These are phyloP conservation scores for Flaveria linearis DNA, from an alignment of 129 eudicot genomes.

Conservation along the genomic window DNA sequence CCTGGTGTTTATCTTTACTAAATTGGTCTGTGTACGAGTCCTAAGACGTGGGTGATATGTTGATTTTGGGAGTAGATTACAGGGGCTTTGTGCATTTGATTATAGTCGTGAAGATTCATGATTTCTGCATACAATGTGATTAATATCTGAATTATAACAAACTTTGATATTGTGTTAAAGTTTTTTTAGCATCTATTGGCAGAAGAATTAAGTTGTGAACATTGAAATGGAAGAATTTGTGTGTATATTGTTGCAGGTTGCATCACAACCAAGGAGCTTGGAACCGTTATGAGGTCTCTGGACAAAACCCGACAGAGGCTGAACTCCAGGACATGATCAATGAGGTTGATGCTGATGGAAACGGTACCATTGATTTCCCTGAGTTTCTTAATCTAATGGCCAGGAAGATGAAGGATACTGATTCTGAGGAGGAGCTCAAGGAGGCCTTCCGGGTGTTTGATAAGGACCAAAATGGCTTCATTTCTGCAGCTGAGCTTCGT, in stretches of 20 bases:
- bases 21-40: too few relatives aligned
- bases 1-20: too few relatives aligned
- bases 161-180: not conserved
- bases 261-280: slow-evolving; percentile 85
- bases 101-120: too few relatives aligned
- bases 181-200: too few relatives aligned
- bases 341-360: slow-evolving; percentile 81
- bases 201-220: not conserved
- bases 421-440: slow-evolving; percentile 84
- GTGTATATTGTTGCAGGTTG: slow-evolving; percentile 46
- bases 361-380: slow-evolving; percentile 76
- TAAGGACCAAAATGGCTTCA: slow-evolving; percentile 76
- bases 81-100: too few relatives aligned
- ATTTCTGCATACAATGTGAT: too few relatives aligned
- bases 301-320: slow-evolving; percentile 84
- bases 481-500: slow-evolving; percentile 87
- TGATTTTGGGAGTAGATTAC: too few relatives aligned
- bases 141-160: not conserved
- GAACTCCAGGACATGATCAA: slow-evolving; percentile 90
- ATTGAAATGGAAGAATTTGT: not conserved
- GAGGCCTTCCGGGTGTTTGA: slow-evolving; percentile 79
- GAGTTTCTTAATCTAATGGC: slow-evolving; percentile 86
- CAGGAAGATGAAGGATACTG: slow-evolving; percentile 78
- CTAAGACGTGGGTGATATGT: too few relatives aligned
- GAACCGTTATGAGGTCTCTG: slow-evolving; percentile 83